phyloP scores from a whole-genome alignment of 371 early-diverging fungal species.

The Cokeromyces recurvatus region DNA sequence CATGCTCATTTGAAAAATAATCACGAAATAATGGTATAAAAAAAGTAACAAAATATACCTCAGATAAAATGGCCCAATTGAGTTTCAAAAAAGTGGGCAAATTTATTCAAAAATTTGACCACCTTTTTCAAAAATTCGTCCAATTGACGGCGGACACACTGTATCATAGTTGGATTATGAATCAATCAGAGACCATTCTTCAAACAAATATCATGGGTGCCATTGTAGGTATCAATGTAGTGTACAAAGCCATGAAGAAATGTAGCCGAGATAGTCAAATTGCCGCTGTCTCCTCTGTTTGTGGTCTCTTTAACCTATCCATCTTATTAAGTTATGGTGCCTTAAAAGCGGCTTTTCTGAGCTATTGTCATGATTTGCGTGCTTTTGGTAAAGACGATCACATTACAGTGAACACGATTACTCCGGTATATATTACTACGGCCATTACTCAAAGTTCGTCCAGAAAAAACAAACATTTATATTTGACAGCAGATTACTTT shows the following conservation, averaged over 20 bases:
- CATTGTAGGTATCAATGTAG: slow-evolving; percentile 12
- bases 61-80: too few species aligned
- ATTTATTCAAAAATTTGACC: too few species aligned
- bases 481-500: too few species aligned
- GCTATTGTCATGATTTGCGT: slow-evolving; percentile 15
- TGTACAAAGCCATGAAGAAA: slow-evolving; percentile 8
- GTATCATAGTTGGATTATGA: too few species aligned
- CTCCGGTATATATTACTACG: slow-evolving; percentile 3
- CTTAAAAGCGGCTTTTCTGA: slow-evolving; percentile 15
- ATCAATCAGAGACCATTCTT: too few species aligned
- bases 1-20: too few species aligned
- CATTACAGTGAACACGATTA: slow-evolving; percentile 13
- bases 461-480: not conserved
- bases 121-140: too few species aligned
- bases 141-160: too few species aligned
- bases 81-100: too few species aligned
- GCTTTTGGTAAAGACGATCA: slow-evolving; percentile 9
- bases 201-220: slow-evolving; percentile 8
- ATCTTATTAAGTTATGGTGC: slow-evolving; percentile 7
- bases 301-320: slow-evolving; percentile 8
- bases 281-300: slow-evolving; percentile 11
- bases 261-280: slow-evolving; percentile 15
- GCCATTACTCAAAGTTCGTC: not conserved
- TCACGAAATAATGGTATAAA: too few species aligned
- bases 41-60: too few species aligned